A percentile compares a stretch with the other conserved stretches of the same genome.
These are phyloP conservation scores for Phytophthora tubulina DNA, from an alignment of 352 stramenopile species.

Conservation along the genomic window DNA sequence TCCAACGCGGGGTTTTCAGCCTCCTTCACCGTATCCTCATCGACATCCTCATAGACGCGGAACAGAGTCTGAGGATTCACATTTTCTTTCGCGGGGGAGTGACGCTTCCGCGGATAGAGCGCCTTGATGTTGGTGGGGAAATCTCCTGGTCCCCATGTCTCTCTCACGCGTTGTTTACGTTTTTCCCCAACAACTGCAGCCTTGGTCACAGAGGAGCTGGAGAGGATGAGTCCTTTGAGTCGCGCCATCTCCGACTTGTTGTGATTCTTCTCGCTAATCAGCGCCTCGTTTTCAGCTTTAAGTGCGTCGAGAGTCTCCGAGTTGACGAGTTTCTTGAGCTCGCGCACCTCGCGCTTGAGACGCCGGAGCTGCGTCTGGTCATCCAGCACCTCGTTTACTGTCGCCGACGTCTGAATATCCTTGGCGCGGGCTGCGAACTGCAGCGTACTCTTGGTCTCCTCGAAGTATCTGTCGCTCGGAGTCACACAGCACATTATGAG, in stretches of 20 bases:
- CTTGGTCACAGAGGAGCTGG: slow-evolving; percentile 49
- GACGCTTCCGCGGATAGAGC: slow-evolving; percentile 34
- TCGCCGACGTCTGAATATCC: slow-evolving; percentile 84
- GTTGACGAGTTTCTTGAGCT: slow-evolving; percentile 74
- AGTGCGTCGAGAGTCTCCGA: slow-evolving; percentile 59
- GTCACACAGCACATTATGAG: slow-evolving; percentile 91
- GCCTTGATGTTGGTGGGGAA: slow-evolving; percentile 50
- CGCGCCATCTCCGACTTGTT: slow-evolving; percentile 71
- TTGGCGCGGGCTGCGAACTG: slow-evolving; percentile 95
- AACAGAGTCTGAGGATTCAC: slow-evolving; percentile 49
- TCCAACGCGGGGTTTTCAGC: slow-evolving; percentile 19
- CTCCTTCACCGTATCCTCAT: slow-evolving; percentile 13
- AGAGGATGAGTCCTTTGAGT: slow-evolving; percentile 71
- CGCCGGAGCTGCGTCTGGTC: slow-evolving; percentile 88
- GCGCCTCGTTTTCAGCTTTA: slow-evolving; percentile 78
- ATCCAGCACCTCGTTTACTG: slow-evolving; percentile 92
- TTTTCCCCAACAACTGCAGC: slow-evolving; percentile 21
- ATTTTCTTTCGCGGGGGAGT: slow-evolving; percentile 61
- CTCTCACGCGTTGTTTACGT: slow-evolving; percentile 47
- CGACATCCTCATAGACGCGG: slow-evolving; percentile 33
- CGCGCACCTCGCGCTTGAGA: slow-evolving; percentile 76
- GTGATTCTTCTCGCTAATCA: slow-evolving; percentile 63
- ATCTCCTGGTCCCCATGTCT: slow-evolving; percentile 82
- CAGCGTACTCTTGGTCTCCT: slow-evolving; percentile 91
- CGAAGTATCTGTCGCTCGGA: slow-evolving; percentile 74